A percentile compares a stretch with the other conserved stretches of the same genome.
Conservation (phyloP, 768 basidiomycete genomes). For the Russula emetica region DNA sequence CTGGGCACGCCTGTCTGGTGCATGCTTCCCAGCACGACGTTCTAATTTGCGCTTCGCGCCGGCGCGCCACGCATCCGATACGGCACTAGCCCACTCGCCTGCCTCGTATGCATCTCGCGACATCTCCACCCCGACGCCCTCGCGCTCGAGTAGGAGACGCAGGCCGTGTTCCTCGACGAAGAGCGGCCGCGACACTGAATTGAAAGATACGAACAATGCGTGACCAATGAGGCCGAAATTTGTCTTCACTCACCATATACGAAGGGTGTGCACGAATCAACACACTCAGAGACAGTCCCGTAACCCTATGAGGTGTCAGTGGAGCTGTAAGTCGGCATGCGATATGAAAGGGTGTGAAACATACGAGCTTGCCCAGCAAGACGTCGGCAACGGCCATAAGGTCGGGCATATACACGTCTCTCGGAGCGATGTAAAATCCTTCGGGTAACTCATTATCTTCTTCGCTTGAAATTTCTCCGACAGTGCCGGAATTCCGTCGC, state of each 20-base stretch:
- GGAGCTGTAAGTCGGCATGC: background rate
- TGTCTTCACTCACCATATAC: slow-evolving; percentile 53
- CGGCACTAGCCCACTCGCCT: slow-evolving; percentile 64
- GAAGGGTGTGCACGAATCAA: slow-evolving; percentile 72
- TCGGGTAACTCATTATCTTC: slow-evolving; percentile 50
- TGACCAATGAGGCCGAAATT: background rate
- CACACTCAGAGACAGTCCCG: slow-evolving; percentile 75
- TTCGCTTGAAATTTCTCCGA: slow-evolving; percentile 26
- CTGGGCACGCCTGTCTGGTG: slow-evolving; percentile 41
- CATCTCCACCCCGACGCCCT: slow-evolving; percentile 69
- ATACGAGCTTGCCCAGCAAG: slow-evolving; percentile 70
- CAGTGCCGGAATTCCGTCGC: slow-evolving; percentile 31
- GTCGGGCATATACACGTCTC: slow-evolving; percentile 80
- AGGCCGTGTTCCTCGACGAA: slow-evolving; percentile 82
- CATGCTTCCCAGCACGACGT: slow-evolving; percentile 40
- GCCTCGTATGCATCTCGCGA: slow-evolving; percentile 59
- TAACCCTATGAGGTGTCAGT: slow-evolving; percentile 52
- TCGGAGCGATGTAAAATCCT: slow-evolving; percentile 70
- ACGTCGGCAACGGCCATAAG: slow-evolving; percentile 70
- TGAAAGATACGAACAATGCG: slow-evolving; percentile 29
- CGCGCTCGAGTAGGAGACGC: slow-evolving; percentile 53
- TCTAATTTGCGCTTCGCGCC: slow-evolving; percentile 51
- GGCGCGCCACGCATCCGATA: slow-evolving; percentile 53
- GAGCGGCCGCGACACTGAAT: slow-evolving; percentile 65
- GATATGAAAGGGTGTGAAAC: slow-evolving; percentile 29